A percentile compares a stretch with the other conserved stretches of the same genome.
phyloP scores from a whole-genome alignment of 73 alveolate genomes.

The Paramecium caudatum region DNA sequence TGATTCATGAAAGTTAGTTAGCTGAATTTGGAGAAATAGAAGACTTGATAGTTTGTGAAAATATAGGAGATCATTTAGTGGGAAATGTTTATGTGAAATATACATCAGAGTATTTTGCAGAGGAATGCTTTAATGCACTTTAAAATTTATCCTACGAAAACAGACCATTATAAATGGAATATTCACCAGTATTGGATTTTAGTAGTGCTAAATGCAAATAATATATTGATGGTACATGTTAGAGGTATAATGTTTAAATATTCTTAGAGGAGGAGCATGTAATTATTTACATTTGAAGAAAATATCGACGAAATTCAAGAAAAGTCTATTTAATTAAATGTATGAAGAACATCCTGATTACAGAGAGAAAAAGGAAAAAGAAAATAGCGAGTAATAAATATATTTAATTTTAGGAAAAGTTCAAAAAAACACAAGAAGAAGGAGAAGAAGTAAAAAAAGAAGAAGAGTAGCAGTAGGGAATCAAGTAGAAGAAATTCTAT shows the following conservation, averaged over 20 bases:
- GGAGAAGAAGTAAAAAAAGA: conserved; percentile 44
- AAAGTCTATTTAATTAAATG: conserved; percentile 96
- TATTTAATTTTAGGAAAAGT: neutral
- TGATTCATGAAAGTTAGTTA: conserved; percentile 79
- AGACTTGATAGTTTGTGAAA: conserved; percentile 99
- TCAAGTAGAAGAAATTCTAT: conserved; percentile 62
- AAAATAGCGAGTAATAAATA: conserved; percentile 70
- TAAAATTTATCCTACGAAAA: conserved; percentile 97
- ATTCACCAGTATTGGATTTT: conserved; percentile 99
- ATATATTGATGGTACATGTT: conserved; percentile 98
- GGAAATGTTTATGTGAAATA: conserved; percentile 99
- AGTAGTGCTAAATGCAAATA: conserved; percentile 99
- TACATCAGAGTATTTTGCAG: conserved; percentile 97
- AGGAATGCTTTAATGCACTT: conserved; percentile 92
- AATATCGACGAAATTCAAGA: conserved; percentile 90
- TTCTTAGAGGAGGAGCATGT: conserved; percentile 98
- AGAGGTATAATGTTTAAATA: conserved; percentile 66
- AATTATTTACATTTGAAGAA: conserved; percentile 99
- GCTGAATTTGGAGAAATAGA: conserved; percentile 99
- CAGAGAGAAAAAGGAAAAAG: conserved; percentile 86
- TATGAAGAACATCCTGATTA: conserved; percentile 98
- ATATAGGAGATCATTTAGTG: conserved; percentile 99
- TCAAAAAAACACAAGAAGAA: conserved; percentile 46
- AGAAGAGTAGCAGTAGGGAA: conserved; percentile 35
- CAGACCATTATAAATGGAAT: conserved; percentile 90